A percentile compares a stretch with the other conserved stretches of the same genome.
These are phyloP conservation scores for Kitagawia praeruptora DNA, from an alignment of 129 eudicot genomes.

Conservation along the genomic window DNA sequence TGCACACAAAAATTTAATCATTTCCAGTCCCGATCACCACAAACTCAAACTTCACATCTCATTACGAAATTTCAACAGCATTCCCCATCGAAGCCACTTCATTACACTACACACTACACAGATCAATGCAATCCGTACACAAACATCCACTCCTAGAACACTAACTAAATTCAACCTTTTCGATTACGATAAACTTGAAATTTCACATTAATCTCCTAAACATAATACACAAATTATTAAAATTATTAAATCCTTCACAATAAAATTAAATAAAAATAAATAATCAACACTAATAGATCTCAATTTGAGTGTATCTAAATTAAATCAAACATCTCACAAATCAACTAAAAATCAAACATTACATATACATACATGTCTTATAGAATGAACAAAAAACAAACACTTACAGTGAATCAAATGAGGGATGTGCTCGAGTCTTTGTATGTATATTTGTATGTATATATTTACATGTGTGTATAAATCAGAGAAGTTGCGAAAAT, in stretches of 20 bases:
- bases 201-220: background rate
- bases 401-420: constrained; percentile 2
- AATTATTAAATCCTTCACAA: background rate
- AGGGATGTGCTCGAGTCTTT: background rate
- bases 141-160: background rate
- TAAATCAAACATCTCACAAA: background rate
- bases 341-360: background rate
- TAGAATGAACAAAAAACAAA: background rate
- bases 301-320: background rate
- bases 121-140: background rate
- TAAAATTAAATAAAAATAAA: background rate
- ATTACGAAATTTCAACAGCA: background rate
- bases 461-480: too few relatives aligned
- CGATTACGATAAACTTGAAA: background rate
- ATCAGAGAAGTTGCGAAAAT: background rate
- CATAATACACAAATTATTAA: background rate
- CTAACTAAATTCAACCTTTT: background rate
- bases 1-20: background rate
- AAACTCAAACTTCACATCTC: background rate
- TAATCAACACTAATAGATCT: background rate
- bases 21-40: background rate
- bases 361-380: background rate
- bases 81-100: background rate
- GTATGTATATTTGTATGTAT: background rate
- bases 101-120: background rate